phyloP scores from a whole-genome alignment of 192 early-diverging fungal genomes.

The Linnemannia schmuckeri region DNA sequence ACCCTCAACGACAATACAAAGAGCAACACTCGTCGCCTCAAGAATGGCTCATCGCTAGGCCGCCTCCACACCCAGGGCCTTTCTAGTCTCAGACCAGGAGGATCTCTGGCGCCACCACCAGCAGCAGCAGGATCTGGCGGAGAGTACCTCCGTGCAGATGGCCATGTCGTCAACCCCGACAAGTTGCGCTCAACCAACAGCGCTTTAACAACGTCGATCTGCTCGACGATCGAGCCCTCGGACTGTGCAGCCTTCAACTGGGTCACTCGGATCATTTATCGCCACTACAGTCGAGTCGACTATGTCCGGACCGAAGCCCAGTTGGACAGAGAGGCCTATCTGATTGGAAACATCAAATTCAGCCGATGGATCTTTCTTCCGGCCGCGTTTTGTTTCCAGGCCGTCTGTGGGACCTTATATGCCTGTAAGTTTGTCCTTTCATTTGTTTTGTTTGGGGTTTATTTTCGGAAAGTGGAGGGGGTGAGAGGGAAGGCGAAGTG shows the following conservation, averaged over 20 bases:
- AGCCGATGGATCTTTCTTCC: constrained; percentile 70
- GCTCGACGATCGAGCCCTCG: constrained; percentile 40
- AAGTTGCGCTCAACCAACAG: constrained; percentile 28
- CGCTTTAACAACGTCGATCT: constrained; percentile 45
- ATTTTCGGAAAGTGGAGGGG: background rate
- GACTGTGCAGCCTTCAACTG: constrained; percentile 25
- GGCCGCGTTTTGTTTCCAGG: constrained; percentile 71
- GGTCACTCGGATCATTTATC: constrained; percentile 30
- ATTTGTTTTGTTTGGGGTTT: background rate
- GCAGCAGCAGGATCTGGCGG: background rate
- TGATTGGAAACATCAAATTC: constrained; percentile 61
- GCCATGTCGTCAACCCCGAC: constrained; percentile 23
- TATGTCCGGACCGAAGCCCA: constrained; percentile 40
- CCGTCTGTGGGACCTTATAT: constrained; percentile 74
- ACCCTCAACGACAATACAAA: background rate
- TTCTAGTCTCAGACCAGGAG: background rate
- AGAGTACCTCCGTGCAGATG: constrained; percentile 10
- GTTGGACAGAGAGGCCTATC: constrained; percentile 35
- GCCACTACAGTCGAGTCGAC: constrained; percentile 51
- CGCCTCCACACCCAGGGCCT: constrained; percentile 37
- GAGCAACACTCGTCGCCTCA: constrained; percentile 3
- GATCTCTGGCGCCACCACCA: background rate
- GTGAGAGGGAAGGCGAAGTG: background rate
- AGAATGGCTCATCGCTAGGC: constrained; percentile 12
- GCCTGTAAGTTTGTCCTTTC: constrained; percentile 57